phyloP scores from a whole-genome alignment of 2,329 filamentous ascomycete genomes.

The Boeremia lycopersici region DNA sequence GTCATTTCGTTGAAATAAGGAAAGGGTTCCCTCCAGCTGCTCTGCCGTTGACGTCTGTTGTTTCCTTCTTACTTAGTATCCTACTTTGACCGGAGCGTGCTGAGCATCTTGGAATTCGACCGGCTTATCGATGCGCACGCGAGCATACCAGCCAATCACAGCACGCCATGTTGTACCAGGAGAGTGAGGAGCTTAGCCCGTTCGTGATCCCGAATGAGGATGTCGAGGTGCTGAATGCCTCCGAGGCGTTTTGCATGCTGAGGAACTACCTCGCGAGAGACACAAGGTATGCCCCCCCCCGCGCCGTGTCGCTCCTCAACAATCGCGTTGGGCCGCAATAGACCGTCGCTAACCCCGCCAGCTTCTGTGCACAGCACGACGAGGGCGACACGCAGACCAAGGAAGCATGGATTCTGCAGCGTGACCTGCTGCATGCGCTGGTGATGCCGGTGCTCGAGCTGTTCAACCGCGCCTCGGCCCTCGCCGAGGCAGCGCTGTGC shows the following conservation, averaged over 20 bases:
- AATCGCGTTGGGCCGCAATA: background rate
- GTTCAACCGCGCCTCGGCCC: slow-evolving; percentile 59
- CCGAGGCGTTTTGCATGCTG: slow-evolving; percentile 53
- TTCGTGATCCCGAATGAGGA: slow-evolving; percentile 53
- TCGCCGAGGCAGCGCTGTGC: slow-evolving; percentile 58
- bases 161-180: slow-evolving; percentile 17
- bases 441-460: slow-evolving; percentile 64
- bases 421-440: slow-evolving; percentile 64
- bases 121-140: slow-evolving; percentile 16
- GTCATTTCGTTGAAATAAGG: slow-evolving; percentile 21
- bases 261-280: slow-evolving; percentile 50
- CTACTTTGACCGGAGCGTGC: background rate
- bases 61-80: background rate
- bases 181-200: slow-evolving; percentile 38
- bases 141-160: slow-evolving; percentile 14
- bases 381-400: slow-evolving; percentile 39
- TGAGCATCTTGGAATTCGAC: background rate
- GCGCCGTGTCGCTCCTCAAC: background rate
- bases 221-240: slow-evolving; percentile 46
- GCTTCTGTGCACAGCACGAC: slow-evolving; percentile 53
- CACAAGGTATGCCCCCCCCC: slow-evolving; percentile 45
- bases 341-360: slow-evolving; percentile 24
- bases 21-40: slow-evolving; percentile 10
- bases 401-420: slow-evolving; percentile 58
- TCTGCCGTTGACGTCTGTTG: slow-evolving; percentile 4